A percentile compares a stretch with the other conserved stretches of the same genome.
These are phyloP conservation scores for Ustilaginoidea virens DNA, from an alignment of 2,329 filamentous ascomycete species.

Conservation along the genomic window DNA sequence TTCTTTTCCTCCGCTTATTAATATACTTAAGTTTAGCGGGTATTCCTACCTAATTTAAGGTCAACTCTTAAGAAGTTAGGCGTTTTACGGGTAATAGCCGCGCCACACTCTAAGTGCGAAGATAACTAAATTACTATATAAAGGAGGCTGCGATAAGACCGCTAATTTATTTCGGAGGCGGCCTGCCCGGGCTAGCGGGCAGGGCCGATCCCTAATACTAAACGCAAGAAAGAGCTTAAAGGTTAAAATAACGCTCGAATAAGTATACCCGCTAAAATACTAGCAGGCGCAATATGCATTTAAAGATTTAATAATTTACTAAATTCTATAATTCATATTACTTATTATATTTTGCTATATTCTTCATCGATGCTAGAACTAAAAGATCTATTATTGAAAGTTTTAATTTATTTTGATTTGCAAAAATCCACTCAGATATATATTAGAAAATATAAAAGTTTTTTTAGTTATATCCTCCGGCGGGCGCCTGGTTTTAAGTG, in stretches of 20 bases:
- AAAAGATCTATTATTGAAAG: slow-evolving; percentile 3
- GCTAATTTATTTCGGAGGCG: slow-evolving; percentile 1
- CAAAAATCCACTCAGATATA: no score
- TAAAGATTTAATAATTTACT: no score
- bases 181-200: no score
- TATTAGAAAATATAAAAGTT: no score
- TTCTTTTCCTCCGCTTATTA: slow-evolving; percentile 4
- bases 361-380: slow-evolving; percentile 1
- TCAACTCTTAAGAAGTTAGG: slow-evolving; percentile 1
- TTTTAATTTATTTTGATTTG: no score
- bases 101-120: neutral
- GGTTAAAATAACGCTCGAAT: no score
- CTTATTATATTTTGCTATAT: slow-evolving; percentile 2
- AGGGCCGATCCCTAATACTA: no score
- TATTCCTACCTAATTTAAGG: slow-evolving; percentile 2
- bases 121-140: neutral
- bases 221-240: no score
- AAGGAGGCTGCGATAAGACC: neutral
- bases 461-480: no score
- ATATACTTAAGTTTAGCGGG: slow-evolving; percentile 4
- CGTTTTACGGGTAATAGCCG: neutral
- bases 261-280: no score
- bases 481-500: no score
- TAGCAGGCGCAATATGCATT: no score
- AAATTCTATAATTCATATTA: slow-evolving; percentile 2